Evolutionary conservation across 371 early-diverging fungal species (phyloP).

Genomic region (Lichtheimia corymbifera): DNA sequence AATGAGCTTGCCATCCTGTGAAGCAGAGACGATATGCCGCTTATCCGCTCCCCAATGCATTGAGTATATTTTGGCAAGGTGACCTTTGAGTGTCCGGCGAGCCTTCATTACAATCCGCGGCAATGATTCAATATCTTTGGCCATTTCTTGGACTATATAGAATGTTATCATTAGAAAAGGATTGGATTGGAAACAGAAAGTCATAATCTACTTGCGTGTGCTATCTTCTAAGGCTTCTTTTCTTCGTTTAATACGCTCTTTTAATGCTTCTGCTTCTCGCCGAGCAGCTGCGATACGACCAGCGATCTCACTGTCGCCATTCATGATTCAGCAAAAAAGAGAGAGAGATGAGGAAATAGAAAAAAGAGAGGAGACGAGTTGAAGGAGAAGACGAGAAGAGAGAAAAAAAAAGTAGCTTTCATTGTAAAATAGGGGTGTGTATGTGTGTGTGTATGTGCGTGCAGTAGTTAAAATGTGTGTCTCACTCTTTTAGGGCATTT

Average conservation of each 20-base stretch:
- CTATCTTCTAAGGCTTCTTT: slow-evolving; percentile 91
- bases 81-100: slow-evolving; percentile 93
- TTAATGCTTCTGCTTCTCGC: slow-evolving; percentile 92
- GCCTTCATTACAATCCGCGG: slow-evolving; percentile 94
- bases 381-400: not conserved
- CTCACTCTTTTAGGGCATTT: not conserved
- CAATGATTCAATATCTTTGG: slow-evolving; percentile 71
- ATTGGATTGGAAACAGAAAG: not conserved
- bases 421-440: slow-evolving; percentile 4
- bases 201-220: slow-evolving; percentile 66
- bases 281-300: slow-evolving; percentile 88
- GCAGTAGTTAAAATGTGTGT: not conserved
- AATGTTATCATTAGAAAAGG: not conserved
- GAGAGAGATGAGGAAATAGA: not conserved
- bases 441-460: not conserved
- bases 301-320: slow-evolving; percentile 25
- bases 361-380: not conserved
- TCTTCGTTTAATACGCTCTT: slow-evolving; percentile 92
- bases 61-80: slow-evolving; percentile 97
- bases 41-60: slow-evolving; percentile 98
- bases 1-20: slow-evolving; percentile 97
- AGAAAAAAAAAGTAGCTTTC: not conserved
- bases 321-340: slow-evolving; percentile 4
- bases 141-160: slow-evolving; percentile 47
- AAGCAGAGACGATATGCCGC: slow-evolving; percentile 92